Conservation (phyloP, 192 early-diverging fungal genomes). For the Backusella australiensis region DNA sequence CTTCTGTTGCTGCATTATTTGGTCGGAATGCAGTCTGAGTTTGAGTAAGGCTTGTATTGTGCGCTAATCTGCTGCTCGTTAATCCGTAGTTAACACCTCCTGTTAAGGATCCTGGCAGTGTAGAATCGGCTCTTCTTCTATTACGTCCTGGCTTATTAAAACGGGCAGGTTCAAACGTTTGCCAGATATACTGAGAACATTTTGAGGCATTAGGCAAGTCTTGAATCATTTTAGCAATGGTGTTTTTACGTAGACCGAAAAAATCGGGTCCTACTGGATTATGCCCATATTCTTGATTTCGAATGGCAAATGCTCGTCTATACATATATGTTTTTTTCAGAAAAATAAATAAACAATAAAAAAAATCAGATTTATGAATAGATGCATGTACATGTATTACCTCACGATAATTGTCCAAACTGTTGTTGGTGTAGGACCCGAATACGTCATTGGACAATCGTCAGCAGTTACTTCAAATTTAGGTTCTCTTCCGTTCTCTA, state of each 20-base stretch:
- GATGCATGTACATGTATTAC: slow-evolving; percentile 17
- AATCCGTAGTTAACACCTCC: slow-evolving; percentile 32
- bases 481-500: slow-evolving; percentile 80
- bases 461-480: slow-evolving; percentile 81
- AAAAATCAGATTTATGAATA: neutral
- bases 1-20: neutral
- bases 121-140: slow-evolving; percentile 21
- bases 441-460: slow-evolving; percentile 56
- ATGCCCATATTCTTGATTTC: slow-evolving; percentile 76
- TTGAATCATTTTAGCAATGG: slow-evolving; percentile 87
- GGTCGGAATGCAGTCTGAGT: neutral
- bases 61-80: slow-evolving; percentile 15
- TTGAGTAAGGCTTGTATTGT: neutral
- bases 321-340: neutral
- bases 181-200: slow-evolving; percentile 72
- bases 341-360: neutral
- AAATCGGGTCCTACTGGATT: slow-evolving; percentile 88
- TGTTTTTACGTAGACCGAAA: slow-evolving; percentile 86
- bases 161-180: slow-evolving; percentile 56
- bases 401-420: slow-evolving; percentile 82
- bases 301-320: slow-evolving; percentile 68
- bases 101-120: slow-evolving; percentile 6
- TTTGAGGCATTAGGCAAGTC: slow-evolving; percentile 75
- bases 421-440: slow-evolving; percentile 75
- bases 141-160: slow-evolving; percentile 34